Evolutionary conservation across 179 eudicot genomes (phyloP).

Genomic region (Carnegiea gigantea): DNA sequence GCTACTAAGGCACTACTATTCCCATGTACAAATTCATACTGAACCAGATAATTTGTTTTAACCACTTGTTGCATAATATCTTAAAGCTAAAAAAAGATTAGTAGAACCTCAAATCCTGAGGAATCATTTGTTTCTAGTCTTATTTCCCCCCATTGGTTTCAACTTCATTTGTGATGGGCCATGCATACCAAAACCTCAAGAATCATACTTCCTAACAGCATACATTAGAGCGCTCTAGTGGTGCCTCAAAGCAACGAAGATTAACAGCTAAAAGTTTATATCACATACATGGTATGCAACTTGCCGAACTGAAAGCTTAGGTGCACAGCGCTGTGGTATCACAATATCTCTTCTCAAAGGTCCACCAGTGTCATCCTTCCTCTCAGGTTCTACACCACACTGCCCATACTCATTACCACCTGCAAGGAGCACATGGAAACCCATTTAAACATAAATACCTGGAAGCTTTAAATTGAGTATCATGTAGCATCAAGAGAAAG

Average conservation of each 20-base stretch:
- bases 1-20: neutral
- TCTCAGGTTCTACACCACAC: slow-evolving; percentile 94
- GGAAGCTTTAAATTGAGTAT: neutral
- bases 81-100: too few species aligned
- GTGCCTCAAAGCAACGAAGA: slow-evolving; percentile 38
- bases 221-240: too few species aligned
- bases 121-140: too few species aligned
- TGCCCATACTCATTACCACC: slow-evolving; percentile 99
- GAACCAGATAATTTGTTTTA: neutral
- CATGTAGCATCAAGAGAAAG: neutral
- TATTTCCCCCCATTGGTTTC: too few species aligned
- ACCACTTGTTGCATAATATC: neutral
- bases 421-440: slow-evolving; percentile 27
- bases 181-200: too few species aligned
- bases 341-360: slow-evolving; percentile 83
- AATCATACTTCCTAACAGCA: too few species aligned
- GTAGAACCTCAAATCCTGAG: too few species aligned
- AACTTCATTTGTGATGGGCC: too few species aligned
- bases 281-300: slow-evolving; percentile 30
- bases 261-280: neutral
- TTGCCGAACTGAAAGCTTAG: slow-evolving; percentile 87
- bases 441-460: neutral
- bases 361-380: slow-evolving; percentile 60
- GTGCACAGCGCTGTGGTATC: slow-evolving; percentile 81
- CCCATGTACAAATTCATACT: neutral